Evolutionary conservation across 2,329 filamentous ascomycete species (phyloP), one percentile per base, ranked within the genome.

Genomic region (Pseudogymnoascus sp.): DNA sequence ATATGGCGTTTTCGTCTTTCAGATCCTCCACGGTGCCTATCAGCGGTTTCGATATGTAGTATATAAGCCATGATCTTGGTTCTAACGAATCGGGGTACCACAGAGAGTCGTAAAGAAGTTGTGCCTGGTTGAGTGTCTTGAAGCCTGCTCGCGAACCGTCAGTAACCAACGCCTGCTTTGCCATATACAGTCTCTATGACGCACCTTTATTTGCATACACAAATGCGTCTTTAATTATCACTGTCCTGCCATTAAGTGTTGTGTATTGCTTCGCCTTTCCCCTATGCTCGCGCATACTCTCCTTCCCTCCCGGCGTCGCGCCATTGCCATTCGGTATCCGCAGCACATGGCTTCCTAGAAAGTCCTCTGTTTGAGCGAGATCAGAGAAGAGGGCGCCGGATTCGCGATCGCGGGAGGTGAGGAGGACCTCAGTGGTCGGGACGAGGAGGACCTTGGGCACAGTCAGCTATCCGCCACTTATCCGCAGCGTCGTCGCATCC

Each of bases 171-270:
- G 49, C 9, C 16, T 19, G 49, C 49, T 55, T 33, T 52, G 25
- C 4, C 16, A 19, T 9, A 6, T 19, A 33, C 28, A 7, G 25
- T 58, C 19, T 8, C 45, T 58, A 11, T 55, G 36, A 71, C 77
- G 59, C 75, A 91, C 92, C 94, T 81, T 99, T 99, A 73, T 97
- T 97, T 74, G 89, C 97, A 76, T 95, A 99, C 41, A 97, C 84
- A 69, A 89, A 89, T 25, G 88, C 86, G 75, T 99, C 94, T 76
- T 97, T 97, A 67, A 99, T 87, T 49, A 99, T 90, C 64, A 99
- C 88, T 58, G 90, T 97, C 70, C 91, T 86, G 36, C 92, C 92
- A 75, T 99, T 99, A 67, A 94, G 81, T 0, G 95, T 99, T 12
- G 88, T 88, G 72, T 94, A 96, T 72, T 96, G 92, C 76, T 92